These are phyloP conservation scores for Artemisia argyi DNA, from an alignment of 129 eudicot genomes.

Conservation along the genomic window DNA sequence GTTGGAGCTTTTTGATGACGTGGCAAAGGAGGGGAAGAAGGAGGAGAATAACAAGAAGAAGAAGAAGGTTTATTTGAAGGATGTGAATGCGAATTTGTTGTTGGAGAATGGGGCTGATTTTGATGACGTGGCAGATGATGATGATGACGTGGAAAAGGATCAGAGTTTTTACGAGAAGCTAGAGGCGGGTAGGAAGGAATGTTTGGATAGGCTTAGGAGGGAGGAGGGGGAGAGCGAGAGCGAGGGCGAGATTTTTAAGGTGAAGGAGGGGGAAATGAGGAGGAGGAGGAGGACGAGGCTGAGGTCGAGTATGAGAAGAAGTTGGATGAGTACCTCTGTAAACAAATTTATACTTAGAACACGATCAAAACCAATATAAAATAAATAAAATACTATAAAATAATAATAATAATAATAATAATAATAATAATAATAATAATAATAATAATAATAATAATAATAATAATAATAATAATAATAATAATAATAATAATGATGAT, in stretches of 20 bases:
- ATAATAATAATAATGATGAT: no score
- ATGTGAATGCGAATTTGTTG: not conserved
- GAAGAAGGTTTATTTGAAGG: not conserved
- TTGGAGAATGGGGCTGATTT: not conserved
- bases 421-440: no score
- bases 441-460: no score
- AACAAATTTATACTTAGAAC: no score
- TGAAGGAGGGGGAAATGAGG: not conserved
- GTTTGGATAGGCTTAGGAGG: slow-evolving; percentile 42
- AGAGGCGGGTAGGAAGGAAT: slow-evolving; percentile 47
- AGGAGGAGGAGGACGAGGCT: no score
- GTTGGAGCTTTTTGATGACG: not conserved
- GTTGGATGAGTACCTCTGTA: no score
- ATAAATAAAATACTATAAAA: no score
- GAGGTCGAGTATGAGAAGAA: no score
- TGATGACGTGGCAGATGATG: not conserved
- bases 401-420: no score
- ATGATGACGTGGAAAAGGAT: not conserved
- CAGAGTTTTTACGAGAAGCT: not conserved
- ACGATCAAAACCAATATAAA: no score
- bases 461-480: no score
- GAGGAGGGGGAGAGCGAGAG: slow-evolving; percentile 18
- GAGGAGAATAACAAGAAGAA: no score
- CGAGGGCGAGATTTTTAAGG: slow-evolving; percentile 56
- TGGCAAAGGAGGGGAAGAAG: not conserved